Evolutionary conservation across 495 filamentous ascomycete species (phyloP), one percentile per base, ranked within the genome.

Genomic region (Xylaria scruposa): DNA sequence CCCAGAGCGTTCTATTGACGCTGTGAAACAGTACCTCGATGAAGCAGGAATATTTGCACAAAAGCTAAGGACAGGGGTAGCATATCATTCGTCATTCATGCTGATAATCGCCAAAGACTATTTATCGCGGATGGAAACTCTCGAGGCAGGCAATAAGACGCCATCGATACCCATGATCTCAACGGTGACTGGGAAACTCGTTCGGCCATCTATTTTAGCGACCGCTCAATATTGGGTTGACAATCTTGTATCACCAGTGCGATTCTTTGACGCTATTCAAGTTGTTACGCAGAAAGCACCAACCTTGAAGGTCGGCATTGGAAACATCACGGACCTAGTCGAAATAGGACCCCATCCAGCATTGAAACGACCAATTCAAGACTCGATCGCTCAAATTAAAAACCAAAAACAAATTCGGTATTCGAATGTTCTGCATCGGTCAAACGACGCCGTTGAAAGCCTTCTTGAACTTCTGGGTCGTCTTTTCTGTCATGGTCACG

Each of bases 301-400:
- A 13, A 56, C 31, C 19, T 49, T 53, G 33, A 65, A 67, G 51
- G 63, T 63, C 29, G 51, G 62, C n/a, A 17, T 66, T 29, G 70
- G 59, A 21, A 33, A 53, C 19, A 40, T 72, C 29, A 78, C 29
- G 5, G 67, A 58, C 40, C 63, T 90, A 2, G 67, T 91, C 8
- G 89, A 91, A 64, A 77, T 90, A 51, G 90, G 90, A 0, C 87
- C 90, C n/a, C 89, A 91, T 73, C 72, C 81, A 9, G 85, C 88
- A 0, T 76, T 92, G 0, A 77, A 82, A 46, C 82, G 83, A 0
- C 85, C 87, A 0, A 72, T 87, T 31, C 77, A 81, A 26, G 81
- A 88, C 44, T 86, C 84, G 8, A 49, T 86, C 8, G 73, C 81
- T 17, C 56, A 69, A 26, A 40, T 47, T 3, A 53, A 47, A n/a